Evolutionary conservation across 2,329 filamentous ascomycete species (phyloP), one percentile per base, ranked within the genome.

Genomic region (Fonsecaea pedrosoi): DNA sequence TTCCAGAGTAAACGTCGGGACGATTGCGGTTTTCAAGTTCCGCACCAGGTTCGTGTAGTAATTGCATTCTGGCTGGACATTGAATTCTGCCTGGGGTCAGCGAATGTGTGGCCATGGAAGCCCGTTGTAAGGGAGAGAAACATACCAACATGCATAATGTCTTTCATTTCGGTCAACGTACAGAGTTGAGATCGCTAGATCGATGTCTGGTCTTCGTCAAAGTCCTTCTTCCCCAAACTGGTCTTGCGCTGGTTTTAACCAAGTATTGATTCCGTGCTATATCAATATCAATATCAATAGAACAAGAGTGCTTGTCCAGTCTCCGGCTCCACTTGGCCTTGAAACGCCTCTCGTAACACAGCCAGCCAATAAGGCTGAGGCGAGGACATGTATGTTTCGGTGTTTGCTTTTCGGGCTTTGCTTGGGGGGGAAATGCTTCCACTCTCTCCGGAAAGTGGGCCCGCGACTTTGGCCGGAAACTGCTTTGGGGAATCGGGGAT

Each of bases 1-100:
- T 79, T 99, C 95, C 70, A 99, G 90, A 7, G 90, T 93, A 78
- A 97, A 96, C 25, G 89, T 89, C 1, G 94, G 94, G 64, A 99
- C 87, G 67, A 95, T 87, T 64, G 91, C 92, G 75, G 96, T 90
- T 62, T 90, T 86, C 81, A 97, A 94, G 75, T 96, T 90, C 59
- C 92, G 90, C 61, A 98, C 96, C 75, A 98, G 84, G 69, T 85
- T 81, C 68, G 92, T 87, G 77, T 94, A 98, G 35, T 94, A 94
- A 81, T 98, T 99, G 58, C 18, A 34, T 48, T 48, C 21, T n/a
- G 58, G 58, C 10, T 53, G 58, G 25, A 30, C 25, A 12, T 60
- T 32, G 40, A 60, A 25, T 25, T 53, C 58, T 60, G 21, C n/a
- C 4, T 18, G 10, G 7, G n/a, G 30, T 60, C 15, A 60, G 58